A percentile compares a stretch with the other conserved stretches of the same genome.
phyloP scores from a whole-genome alignment of 2,329 filamentous ascomycete genomes.

The Ambrosiella cleistominuta region DNA sequence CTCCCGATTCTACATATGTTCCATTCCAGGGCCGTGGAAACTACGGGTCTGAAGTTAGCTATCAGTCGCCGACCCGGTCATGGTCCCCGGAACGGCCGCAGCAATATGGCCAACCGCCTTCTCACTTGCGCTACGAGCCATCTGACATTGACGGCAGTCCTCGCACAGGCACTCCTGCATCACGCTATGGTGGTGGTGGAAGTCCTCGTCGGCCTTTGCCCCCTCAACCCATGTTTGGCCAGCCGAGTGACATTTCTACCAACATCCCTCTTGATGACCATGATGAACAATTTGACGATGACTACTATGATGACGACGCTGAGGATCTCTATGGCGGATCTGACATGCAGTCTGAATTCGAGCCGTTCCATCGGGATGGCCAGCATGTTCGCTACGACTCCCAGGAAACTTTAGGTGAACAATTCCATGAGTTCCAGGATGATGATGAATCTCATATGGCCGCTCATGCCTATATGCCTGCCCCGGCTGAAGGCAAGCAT shows the following conservation, averaged over 20 bases:
- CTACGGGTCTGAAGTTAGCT: conserved; percentile 17
- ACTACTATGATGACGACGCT: conserved; percentile 45
- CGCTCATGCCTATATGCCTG: conserved; percentile 15
- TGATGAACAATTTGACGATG: conserved; percentile 15
- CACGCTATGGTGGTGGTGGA: conserved; percentile 53
- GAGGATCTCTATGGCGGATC: conserved; percentile 39
- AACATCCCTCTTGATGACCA: conserved; percentile 42
- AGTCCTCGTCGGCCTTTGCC: conserved; percentile 76
- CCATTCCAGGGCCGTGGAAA: conserved; percentile 32
- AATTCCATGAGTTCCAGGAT: conserved; percentile 1
- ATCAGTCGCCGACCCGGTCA: conserved; percentile 35
- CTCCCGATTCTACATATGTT: conserved; percentile 46
- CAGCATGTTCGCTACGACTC: conserved; percentile 38
- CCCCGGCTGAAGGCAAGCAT: conserved; percentile 54
- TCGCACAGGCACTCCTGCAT: conserved; percentile 76
- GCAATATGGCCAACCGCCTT: conserved; percentile 55
- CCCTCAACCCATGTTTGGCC: conserved; percentile 68
- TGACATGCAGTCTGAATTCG: conserved; percentile 20
- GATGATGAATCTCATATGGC: conserved; percentile 15
- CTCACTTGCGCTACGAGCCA: conserved; percentile 64
- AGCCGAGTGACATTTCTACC: conserved; percentile 40
- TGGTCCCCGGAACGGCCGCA: conserved; percentile 38
- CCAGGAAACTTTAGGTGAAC: conserved; percentile 34
- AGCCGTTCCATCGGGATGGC: conserved; percentile 5
- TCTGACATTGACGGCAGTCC: conserved; percentile 78